These are phyloP conservation scores for Blastocystis sp. DNA, from an alignment of 352 stramenopile species.

Conservation along the genomic window DNA sequence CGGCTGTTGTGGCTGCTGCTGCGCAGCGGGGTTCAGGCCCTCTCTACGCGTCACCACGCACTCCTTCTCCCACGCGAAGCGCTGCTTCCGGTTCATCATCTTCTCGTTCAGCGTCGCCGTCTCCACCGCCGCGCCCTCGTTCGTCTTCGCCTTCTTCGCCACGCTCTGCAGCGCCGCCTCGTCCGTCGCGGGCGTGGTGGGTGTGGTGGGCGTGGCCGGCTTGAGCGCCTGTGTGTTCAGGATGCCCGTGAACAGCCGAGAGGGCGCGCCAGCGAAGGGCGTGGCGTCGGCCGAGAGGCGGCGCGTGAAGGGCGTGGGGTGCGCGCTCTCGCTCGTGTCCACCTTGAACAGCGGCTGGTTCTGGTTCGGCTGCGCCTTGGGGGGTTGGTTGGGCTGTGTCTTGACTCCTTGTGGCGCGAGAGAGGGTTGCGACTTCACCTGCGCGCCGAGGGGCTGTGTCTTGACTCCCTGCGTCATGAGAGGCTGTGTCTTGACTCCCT, in stretches of 20 bases:
- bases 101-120: not conserved
- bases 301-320: not conserved
- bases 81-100: constrained; percentile 2
- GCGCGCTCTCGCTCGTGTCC: not conserved
- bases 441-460: not conserved
- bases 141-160: constrained; percentile 16
- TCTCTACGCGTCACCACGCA: not conserved
- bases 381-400: too few relatives aligned
- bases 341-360: not conserved
- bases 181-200: not conserved
- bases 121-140: not conserved
- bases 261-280: not conserved
- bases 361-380: not conserved
- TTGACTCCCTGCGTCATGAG: not conserved
- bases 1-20: not conserved
- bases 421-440: not conserved
- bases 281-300: not conserved
- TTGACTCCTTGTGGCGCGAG: not conserved
- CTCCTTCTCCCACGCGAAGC: constrained; percentile 6
- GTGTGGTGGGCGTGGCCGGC: not conserved
- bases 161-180: not conserved
- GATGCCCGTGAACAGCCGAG: not conserved
- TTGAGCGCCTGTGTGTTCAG: not conserved
- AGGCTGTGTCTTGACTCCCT: not conserved
- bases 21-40: not conserved